Conservation (phyloP, 2,329 filamentous ascomycete genomes). For the Aspergillus sojae region DNA sequence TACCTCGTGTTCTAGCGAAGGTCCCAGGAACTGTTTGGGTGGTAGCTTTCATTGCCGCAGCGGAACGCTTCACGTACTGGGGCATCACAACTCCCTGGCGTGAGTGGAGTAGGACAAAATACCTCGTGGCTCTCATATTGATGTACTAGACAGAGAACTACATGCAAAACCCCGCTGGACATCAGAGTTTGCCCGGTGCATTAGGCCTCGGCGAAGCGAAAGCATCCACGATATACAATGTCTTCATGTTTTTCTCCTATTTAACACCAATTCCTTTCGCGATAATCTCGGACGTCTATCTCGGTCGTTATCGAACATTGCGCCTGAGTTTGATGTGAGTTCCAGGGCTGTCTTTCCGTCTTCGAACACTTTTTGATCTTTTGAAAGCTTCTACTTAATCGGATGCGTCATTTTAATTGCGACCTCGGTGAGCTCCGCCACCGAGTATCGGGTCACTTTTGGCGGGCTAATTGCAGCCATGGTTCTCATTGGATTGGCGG, state of each 20-base stretch:
- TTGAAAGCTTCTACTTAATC: neutral
- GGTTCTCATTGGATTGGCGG: slow-evolving; percentile 42
- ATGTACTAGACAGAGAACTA: slow-evolving; percentile 15
- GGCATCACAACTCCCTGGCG: slow-evolving; percentile 3
- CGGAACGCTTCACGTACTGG: neutral
- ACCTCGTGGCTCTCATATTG: neutral
- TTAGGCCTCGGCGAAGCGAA: slow-evolving; percentile 54
- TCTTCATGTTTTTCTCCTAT: slow-evolving; percentile 58
- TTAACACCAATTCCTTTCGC: slow-evolving; percentile 39
- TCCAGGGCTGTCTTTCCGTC: slow-evolving; percentile 6
- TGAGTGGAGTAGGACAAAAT: neutral
- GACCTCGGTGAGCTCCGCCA: slow-evolving; percentile 23
- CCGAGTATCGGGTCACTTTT: slow-evolving; percentile 15
- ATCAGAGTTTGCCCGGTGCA: slow-evolving; percentile 50
- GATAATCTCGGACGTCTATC: slow-evolving; percentile 40
- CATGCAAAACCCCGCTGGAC: slow-evolving; percentile 15
- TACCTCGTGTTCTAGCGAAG: too few species aligned
- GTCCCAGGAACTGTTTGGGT: neutral
- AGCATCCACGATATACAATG: slow-evolving; percentile 57
- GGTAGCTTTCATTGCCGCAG: neutral
- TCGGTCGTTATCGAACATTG: slow-evolving; percentile 44
- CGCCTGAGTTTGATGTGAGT: slow-evolving; percentile 30
- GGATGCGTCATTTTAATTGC: slow-evolving; percentile 24
- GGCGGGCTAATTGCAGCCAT: slow-evolving; percentile 32
- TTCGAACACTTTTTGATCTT: slow-evolving; percentile 10